Conservation (phyloP, 2,329 filamentous ascomycete species). For the Trichoderma aggressivum region DNA sequence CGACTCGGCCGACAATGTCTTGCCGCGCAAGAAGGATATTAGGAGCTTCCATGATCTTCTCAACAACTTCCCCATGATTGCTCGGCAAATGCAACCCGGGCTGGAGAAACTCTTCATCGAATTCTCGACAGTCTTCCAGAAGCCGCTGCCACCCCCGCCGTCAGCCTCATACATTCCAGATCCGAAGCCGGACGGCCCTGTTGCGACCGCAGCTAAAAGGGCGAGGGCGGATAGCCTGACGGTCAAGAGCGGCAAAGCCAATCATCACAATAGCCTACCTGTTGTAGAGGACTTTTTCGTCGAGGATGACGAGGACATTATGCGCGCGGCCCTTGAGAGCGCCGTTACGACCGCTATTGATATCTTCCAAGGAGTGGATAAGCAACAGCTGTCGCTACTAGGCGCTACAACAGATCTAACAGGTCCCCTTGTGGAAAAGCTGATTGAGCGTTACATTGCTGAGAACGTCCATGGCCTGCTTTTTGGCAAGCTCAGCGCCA, state of each 20-base stretch:
- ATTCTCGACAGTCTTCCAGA: conserved; percentile 81
- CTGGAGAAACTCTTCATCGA: conserved; percentile 87
- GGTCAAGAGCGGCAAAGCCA: conserved; percentile 31
- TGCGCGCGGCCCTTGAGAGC: conserved; percentile 84
- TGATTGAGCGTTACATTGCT: conserved; percentile 92
- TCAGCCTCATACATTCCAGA: conserved; percentile 59
- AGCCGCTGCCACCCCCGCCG: conserved; percentile 73
- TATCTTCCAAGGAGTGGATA: conserved; percentile 91
- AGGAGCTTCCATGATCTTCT: conserved; percentile 86
- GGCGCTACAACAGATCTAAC: conserved; percentile 93
- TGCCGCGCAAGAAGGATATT: conserved; percentile 76
- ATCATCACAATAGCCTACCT: conserved; percentile 37
- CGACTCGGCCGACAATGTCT: conserved; percentile 41
- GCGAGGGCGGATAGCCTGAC: conserved; percentile 51
- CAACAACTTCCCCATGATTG: conserved; percentile 91
- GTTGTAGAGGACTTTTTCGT: conserved; percentile 66
- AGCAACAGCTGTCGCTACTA: conserved; percentile 86
- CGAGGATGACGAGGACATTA: conserved; percentile 86
- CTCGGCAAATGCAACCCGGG: conserved; percentile 90
- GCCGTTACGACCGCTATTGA: conserved; percentile 93
- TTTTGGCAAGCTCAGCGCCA: conserved; percentile 75
- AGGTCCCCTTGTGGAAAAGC: conserved; percentile 82
- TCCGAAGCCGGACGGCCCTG: conserved; percentile 55
- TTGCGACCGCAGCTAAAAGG: conserved; percentile 52
- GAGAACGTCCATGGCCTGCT: conserved; percentile 90